These are phyloP conservation scores for Ophiocordyceps robertsii DNA, from an alignment of 2,329 filamentous ascomycete genomes.

Conservation along the genomic window DNA sequence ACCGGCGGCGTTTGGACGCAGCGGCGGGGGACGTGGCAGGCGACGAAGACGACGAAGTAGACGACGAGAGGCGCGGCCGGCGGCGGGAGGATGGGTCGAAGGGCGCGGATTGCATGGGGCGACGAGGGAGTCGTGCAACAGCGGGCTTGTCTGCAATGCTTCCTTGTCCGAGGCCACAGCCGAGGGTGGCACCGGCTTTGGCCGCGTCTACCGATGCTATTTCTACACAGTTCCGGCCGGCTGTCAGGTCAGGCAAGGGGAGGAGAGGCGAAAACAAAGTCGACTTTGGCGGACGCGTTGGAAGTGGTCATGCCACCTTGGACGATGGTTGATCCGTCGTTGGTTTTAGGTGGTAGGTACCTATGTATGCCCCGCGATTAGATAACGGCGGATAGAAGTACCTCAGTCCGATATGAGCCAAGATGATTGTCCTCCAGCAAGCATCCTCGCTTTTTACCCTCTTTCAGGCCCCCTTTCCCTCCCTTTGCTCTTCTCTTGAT, in stretches of 20 bases:
- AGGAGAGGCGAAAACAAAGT: neutral
- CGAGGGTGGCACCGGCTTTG: too few species aligned
- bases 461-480: neutral
- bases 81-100: slow-evolving; percentile 21
- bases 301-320: neutral
- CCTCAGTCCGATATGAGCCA: too few species aligned
- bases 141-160: too few species aligned
- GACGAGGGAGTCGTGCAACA: neutral
- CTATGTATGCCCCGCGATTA: neutral
- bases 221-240: too few species aligned
- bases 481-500: too few species aligned
- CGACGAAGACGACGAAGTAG: slow-evolving; percentile 12
- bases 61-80: slow-evolving; percentile 22
- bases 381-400: neutral
- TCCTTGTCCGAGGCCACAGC: too few species aligned
- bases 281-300: neutral
- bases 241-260: neutral
- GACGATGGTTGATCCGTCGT: neutral
- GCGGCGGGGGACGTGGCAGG: slow-evolving; percentile 8
- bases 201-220: too few species aligned
- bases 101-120: slow-evolving; percentile 19
- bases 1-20: slow-evolving; percentile 18
- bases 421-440: neutral
- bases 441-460: neutral
- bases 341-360: neutral